phyloP scores from a whole-genome alignment of 2,329 filamentous ascomycete species.

The Metarhizium guizhouense region DNA sequence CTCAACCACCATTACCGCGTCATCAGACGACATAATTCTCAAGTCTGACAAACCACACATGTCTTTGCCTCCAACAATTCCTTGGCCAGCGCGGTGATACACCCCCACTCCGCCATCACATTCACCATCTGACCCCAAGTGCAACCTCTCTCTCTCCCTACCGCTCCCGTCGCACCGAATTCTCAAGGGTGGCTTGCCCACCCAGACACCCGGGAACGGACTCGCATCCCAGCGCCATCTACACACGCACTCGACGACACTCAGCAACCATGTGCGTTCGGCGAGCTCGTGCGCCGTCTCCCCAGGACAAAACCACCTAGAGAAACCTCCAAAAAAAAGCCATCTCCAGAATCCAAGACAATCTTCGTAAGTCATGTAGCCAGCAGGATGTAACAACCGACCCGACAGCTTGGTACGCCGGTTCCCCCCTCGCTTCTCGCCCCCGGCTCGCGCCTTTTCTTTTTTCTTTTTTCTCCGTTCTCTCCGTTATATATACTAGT shows the following conservation, averaged over 20 bases:
- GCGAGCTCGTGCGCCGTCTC: too few species aligned
- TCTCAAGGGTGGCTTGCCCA: neutral
- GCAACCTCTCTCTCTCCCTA: neutral
- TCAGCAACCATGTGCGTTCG: slow-evolving; percentile 2
- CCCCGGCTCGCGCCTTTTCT: too few species aligned
- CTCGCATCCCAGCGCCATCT: neutral
- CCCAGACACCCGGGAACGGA: neutral
- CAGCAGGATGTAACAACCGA: neutral
- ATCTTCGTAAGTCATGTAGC: too few species aligned
- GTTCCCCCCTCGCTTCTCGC: too few species aligned
- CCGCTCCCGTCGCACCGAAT: too few species aligned
- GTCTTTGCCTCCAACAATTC: neutral
- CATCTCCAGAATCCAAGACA: too few species aligned
- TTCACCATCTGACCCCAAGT: neutral
- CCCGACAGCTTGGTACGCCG: neutral
- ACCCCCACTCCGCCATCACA: neutral
- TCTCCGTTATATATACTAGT: too few species aligned
- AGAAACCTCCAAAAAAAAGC: too few species aligned
- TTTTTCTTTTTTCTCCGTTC: too few species aligned
- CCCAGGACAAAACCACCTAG: too few species aligned
- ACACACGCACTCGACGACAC: neutral
- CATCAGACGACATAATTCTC: neutral
- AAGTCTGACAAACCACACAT: neutral
- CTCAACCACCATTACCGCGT: neutral
- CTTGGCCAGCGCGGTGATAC: neutral